Percentiles rank a stretch among this genome's conserved stretches.
Evolutionary conservation across 2,329 filamentous ascomycete species (phyloP).

Genomic region (Sclerotinia trifoliorum): DNA sequence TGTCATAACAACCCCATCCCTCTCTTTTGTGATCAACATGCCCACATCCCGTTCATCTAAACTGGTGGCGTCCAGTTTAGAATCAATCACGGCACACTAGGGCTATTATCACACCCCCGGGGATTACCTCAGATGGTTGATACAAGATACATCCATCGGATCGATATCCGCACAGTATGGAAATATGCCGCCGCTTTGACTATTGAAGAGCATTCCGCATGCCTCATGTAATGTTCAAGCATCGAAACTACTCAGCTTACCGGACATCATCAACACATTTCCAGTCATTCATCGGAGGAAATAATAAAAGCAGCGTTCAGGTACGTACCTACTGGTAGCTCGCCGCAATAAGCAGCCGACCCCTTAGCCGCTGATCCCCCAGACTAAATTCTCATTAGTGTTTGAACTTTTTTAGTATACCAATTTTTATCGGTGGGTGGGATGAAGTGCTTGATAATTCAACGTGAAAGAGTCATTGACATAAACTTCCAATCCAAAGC

Average conservation of each 20-base stretch:
- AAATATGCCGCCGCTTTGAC: not conserved
- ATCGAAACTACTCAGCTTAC: too few species aligned
- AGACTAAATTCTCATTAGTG: slow-evolving; percentile 3
- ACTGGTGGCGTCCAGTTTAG: too few species aligned
- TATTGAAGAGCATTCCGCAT: too few species aligned
- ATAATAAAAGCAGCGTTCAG: not conserved
- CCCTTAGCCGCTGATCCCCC: slow-evolving; percentile 5
- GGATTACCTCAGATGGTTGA: not conserved
- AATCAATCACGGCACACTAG: too few species aligned
- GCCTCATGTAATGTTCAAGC: too few species aligned
- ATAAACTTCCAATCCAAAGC: too few species aligned
- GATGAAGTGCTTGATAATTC: not conserved
- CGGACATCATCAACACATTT: too few species aligned
- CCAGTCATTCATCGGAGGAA: too few species aligned
- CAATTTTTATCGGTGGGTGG: not conserved
- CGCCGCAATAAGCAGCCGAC: too few species aligned
- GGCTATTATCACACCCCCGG: not conserved
- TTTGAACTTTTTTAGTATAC: not conserved
- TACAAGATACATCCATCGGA: not conserved
- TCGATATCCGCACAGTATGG: not conserved
- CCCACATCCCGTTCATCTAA: not conserved
- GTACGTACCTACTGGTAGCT: not conserved
- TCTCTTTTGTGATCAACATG: too few species aligned
- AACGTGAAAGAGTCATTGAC: too few species aligned
- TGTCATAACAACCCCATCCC: too few species aligned